These are phyloP conservation scores for Pleurotus cornucopiae DNA, from an alignment of 768 basidiomycete species.

Conservation along the genomic window DNA sequence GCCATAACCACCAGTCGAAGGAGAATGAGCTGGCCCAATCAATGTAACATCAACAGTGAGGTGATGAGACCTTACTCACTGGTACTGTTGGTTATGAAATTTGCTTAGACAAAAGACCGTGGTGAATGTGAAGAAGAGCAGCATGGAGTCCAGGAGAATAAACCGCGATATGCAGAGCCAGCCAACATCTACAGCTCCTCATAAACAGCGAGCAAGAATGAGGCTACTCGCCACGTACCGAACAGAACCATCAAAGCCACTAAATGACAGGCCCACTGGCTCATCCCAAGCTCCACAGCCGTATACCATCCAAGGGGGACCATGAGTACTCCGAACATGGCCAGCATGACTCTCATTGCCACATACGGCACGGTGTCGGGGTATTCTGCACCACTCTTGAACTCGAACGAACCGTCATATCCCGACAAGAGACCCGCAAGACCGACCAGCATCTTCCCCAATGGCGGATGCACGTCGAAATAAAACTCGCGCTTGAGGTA, in stretches of 20 bases:
- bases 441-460: constrained; percentile 99
- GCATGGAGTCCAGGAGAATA: constrained; percentile 96
- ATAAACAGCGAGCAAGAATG: constrained; percentile 4
- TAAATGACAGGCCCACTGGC: constrained; percentile 82
- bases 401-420: constrained; percentile 90
- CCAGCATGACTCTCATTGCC: constrained; percentile 93
- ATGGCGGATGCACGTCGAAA: constrained; percentile 97
- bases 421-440: constrained; percentile 88
- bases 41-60: constrained; percentile 5
- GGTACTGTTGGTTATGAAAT: constrained; percentile 95
- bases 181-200: constrained; percentile 66
- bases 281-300: constrained; percentile 90
- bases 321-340: constrained; percentile 91
- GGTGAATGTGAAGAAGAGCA: constrained; percentile 98
- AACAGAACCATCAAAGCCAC: constrained; percentile 91
- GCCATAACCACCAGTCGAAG: constrained; percentile 97
- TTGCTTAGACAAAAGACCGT: constrained; percentile 93
- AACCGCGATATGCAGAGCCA: constrained; percentile 98
- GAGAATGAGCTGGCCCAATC: constrained; percentile 69
- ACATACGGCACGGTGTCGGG: constrained; percentile 85
- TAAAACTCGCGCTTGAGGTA: constrained; percentile 99
- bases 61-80: constrained; percentile 45
- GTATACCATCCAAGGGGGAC: constrained; percentile 98
- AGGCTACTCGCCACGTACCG: constrained; percentile 43
- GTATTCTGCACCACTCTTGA: constrained; percentile 87